phyloP scores from a whole-genome alignment of 495 filamentous ascomycete species.

The Neurospora intermedia region DNA sequence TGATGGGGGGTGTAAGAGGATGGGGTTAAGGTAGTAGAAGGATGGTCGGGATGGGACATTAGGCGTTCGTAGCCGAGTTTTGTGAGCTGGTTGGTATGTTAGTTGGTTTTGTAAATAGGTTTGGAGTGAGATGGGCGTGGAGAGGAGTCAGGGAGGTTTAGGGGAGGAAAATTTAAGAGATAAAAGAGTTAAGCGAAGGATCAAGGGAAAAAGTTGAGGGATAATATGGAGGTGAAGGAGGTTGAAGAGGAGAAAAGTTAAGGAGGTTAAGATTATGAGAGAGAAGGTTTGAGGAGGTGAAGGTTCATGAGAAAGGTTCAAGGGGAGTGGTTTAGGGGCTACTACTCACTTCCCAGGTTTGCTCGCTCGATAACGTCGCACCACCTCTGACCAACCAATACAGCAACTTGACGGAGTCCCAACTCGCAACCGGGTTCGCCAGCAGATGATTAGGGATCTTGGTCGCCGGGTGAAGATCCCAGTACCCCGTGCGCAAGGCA shows the following conservation, averaged over 20 bases:
- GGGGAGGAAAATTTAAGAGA: not conserved
- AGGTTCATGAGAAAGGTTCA: not conserved
- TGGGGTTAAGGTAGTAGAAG: not conserved
- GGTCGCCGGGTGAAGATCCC: conserved; percentile 20
- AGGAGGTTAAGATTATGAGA: not conserved
- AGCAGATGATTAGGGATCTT: conserved; percentile 25
- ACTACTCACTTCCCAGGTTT: conserved; percentile 29
- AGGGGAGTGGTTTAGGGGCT: not conserved
- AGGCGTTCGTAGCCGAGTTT: conserved; percentile 10
- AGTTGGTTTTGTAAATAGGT: not conserved
- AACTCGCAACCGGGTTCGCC: conserved; percentile 12
- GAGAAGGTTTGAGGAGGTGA: not conserved
- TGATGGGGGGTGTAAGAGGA: not conserved
- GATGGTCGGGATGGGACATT: not conserved
- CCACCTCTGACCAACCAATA: conserved; percentile 30
- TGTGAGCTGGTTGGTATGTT: conserved; percentile 1
- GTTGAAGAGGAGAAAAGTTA: not conserved
- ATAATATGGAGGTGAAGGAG: not conserved
- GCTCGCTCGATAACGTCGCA: conserved; percentile 6
- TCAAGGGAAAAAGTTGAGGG: not conserved
- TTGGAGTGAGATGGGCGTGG: not conserved
- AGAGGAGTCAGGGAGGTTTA: not conserved
- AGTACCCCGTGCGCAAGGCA: not conserved
- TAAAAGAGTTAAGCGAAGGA: too few species aligned
- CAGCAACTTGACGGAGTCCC: conserved; percentile 18